A percentile compares a stretch with the other conserved stretches of the same genome.
Evolutionary conservation across 345 rosid genomes (phyloP).

Genomic region (Psidium guajava): DNA sequence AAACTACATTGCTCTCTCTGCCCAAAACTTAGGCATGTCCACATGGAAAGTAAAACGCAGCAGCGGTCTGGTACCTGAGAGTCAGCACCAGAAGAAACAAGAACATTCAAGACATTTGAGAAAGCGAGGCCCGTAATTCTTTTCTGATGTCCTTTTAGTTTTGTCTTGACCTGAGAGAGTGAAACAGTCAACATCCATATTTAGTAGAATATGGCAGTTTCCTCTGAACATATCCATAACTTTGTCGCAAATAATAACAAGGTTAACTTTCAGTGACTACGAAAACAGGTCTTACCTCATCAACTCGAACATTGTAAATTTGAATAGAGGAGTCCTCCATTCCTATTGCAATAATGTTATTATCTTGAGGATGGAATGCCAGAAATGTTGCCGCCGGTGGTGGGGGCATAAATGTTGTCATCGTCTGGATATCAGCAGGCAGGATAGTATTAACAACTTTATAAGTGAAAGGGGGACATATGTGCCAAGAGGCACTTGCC

Average conservation of each 20-base stretch:
- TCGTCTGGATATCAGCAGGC: slow-evolving; percentile 37
- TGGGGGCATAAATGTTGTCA: slow-evolving; percentile 87
- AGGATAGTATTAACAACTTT: background rate
- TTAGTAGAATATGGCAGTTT: no score
- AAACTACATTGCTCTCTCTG: background rate
- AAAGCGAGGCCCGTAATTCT: slow-evolving; percentile 88
- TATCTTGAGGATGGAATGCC: slow-evolving; percentile 87
- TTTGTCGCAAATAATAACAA: background rate
- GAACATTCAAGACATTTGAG: slow-evolving; percentile 55
- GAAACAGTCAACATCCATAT: background rate
- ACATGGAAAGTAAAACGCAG: background rate
- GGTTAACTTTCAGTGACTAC: background rate
- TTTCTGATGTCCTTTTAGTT: slow-evolving; percentile 73
- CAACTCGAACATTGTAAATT: slow-evolving; percentile 70
- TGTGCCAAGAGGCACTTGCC: background rate
- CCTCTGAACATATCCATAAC: background rate
- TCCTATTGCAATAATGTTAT: slow-evolving; percentile 86
- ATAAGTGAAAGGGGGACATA: background rate
- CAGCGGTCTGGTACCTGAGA: slow-evolving; percentile 33
- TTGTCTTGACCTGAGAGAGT: slow-evolving; percentile 3
- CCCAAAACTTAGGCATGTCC: background rate
- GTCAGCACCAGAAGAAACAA: slow-evolving; percentile 88
- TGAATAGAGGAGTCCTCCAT: slow-evolving; percentile 84
- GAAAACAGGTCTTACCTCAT: slow-evolving; percentile 40
- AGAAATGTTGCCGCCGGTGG: slow-evolving; percentile 88